A percentile compares a stretch with the other conserved stretches of the same genome.
phyloP scores from a whole-genome alignment of 306 rosid genomes.

The Medicago arabica region DNA sequence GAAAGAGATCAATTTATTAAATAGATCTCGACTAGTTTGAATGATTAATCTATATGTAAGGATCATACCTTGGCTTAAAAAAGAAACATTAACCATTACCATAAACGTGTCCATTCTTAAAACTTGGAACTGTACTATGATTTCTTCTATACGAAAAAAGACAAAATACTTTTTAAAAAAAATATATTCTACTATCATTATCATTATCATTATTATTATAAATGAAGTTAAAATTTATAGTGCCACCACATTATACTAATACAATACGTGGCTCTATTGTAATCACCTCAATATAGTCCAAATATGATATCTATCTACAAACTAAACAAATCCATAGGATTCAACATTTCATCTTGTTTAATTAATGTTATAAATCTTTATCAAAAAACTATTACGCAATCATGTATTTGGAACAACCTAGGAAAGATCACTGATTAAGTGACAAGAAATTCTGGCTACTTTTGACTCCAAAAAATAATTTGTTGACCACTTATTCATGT shows the following conservation, averaged over 20 bases:
- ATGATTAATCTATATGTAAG: no score
- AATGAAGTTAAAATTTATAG: conserved; percentile 38
- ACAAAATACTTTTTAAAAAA: not conserved
- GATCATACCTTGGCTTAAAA: no score
- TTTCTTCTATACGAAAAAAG: not conserved
- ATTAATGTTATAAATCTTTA: conserved; percentile 10
- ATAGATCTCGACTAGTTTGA: no score
- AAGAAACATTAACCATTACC: not conserved
- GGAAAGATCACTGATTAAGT: conserved; percentile 38
- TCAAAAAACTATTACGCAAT: conserved; percentile 16
- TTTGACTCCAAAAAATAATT: conserved; percentile 42
- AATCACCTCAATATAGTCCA: conserved; percentile 34
- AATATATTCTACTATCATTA: not conserved
- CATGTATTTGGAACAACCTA: conserved; percentile 39
- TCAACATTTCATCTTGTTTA: conserved; percentile 13
- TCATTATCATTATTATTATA: not conserved
- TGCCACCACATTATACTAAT: conserved; percentile 13
- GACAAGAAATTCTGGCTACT: conserved; percentile 31
- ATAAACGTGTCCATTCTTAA: no score
- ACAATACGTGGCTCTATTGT: conserved; percentile 42
- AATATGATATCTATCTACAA: conserved; percentile 21
- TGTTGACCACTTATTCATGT: conserved; percentile 35
- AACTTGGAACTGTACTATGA: no score
- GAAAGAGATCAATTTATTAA: no score
- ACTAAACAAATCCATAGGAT: conserved; percentile 10